Evolutionary conservation across 2,329 filamentous ascomycete species (phyloP), one percentile per base, ranked within the genome.

Genomic region (Colletotrichum sp.): DNA sequence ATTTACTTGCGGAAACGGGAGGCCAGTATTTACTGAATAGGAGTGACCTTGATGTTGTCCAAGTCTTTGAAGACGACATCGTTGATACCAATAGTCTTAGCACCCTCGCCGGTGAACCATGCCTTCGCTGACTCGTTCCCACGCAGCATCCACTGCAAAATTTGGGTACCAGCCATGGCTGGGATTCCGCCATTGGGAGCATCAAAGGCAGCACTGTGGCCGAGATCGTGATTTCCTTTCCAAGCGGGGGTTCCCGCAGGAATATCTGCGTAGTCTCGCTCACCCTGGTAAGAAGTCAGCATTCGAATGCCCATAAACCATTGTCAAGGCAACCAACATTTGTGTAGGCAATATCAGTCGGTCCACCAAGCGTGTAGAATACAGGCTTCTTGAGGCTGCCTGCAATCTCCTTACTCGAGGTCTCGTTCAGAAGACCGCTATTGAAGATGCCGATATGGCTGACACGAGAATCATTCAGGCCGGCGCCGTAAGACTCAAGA

Each of bases 391-490:
- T 75, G 13, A 71, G 32, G 8, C 59, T 71, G 1, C 67, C 72
- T 0, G 68, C 72, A 6, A 71, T 22, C 1, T 59, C 44, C 16
- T 65, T 66, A 10, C 66, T 75, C 0, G 66, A 44, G 0, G 30
- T 24, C 36, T 65, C 72, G 9, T 32, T 59, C 6, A 71, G 24
- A 7, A 59, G 44, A 8, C 72, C 72, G 60, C 66, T 70, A 9
- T 71, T 75, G 72, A 75, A 75, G 22, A 75, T 71, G 22, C 72
- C 72, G 15, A 75, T 59, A 22, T 70, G 66, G n/a, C 44, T 36
- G 28, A 70, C 66, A 1, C 67, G 59, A 7, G 67, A 13, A 34
- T 75, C 72, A 34, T 71, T 66, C 18, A 66, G n/a, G 8, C 66
- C 67, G 26, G 72, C 72, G 18, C 55, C 26, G 22, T 75, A 75